Conservation (phyloP, 768 basidiomycete species). For the Lactarius sp. region DNA sequence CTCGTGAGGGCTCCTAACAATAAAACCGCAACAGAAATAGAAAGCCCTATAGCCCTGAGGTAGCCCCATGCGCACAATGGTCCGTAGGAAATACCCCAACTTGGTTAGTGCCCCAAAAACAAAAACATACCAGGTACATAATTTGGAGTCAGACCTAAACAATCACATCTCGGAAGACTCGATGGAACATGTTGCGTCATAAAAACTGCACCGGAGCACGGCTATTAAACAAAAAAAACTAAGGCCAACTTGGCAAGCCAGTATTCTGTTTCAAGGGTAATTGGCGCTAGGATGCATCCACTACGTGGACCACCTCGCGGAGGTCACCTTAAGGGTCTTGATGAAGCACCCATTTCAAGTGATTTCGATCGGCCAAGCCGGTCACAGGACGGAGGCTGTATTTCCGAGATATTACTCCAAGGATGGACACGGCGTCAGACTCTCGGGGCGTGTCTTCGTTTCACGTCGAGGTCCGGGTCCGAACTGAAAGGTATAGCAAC, state of each 20-base stretch:
- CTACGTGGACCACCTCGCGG: background rate
- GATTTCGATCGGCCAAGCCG: background rate
- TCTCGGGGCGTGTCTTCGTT: background rate
- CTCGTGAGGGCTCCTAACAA: slow-evolving; percentile 8
- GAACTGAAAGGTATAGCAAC: background rate
- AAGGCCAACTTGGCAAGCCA: background rate
- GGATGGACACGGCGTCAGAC: background rate
- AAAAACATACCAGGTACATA: background rate
- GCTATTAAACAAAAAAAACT: background rate
- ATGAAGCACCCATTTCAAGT: slow-evolving; percentile 1
- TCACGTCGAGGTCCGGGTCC: background rate
- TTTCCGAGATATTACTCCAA: slow-evolving; percentile 4
- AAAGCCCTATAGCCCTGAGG: background rate
- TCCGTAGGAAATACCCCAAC: background rate
- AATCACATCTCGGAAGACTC: background rate
- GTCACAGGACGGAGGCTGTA: background rate
- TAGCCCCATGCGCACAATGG: background rate
- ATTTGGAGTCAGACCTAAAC: background rate
- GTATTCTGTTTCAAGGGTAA: background rate
- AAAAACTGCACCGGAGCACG: background rate
- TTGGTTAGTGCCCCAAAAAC: background rate
- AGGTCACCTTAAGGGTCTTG: background rate
- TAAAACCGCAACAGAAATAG: slow-evolving; percentile 5
- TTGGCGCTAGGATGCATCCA: background rate
- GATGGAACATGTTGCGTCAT: background rate